Evolutionary conservation across 2,329 filamentous ascomycete genomes (phyloP), one percentile per base, ranked within the genome.

Genomic region (Ophioceras dolichostomum): DNA sequence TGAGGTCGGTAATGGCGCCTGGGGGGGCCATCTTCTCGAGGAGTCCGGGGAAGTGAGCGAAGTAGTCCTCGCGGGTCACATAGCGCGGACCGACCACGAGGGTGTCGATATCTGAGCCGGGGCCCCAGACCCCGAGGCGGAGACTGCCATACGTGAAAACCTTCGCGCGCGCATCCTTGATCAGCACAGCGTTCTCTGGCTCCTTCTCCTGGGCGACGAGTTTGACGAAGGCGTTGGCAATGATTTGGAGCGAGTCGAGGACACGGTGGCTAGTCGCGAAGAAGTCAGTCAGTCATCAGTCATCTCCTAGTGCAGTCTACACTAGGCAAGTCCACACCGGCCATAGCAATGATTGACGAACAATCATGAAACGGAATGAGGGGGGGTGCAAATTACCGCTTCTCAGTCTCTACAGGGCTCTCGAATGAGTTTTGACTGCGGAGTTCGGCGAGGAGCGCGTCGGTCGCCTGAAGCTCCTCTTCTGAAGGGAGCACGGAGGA

Each of bases 91-190:
- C 88, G 36, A 95, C 82, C 41, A 96, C 79, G 36, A 98, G 75
- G 2, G 91, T 95, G 63, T 98, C 91, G 50, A 98, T 96, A 76
- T 98, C 91, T 33, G 91, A 96, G 36, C 87, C 87, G 32, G 91
- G 91, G 5, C 88, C 88, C 58, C 84, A 94, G 18, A 96, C 91
- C 42, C 91, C 91, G 10, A 98, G 69, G 28, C 88, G 81, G 59
- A 89, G 98, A 60, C 91, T 96, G 45, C 91, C 91, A 58, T 91
- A 98, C 1, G 89, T 93, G 57, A 94, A 94, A 47, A 98, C 79
- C 62, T 89, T 91, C 45, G 88, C 91, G 37, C 88, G 84, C 5
- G 88, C 84, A 52, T 82, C 79, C 47, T 88, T 84, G 32, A 91
- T 73, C 32, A 91, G 73, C 22, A 79, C 76, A 31, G 84, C 74